phyloP scores from a whole-genome alignment of 2,329 filamentous ascomycete species.

The Thielaviopsis euricoi region DNA sequence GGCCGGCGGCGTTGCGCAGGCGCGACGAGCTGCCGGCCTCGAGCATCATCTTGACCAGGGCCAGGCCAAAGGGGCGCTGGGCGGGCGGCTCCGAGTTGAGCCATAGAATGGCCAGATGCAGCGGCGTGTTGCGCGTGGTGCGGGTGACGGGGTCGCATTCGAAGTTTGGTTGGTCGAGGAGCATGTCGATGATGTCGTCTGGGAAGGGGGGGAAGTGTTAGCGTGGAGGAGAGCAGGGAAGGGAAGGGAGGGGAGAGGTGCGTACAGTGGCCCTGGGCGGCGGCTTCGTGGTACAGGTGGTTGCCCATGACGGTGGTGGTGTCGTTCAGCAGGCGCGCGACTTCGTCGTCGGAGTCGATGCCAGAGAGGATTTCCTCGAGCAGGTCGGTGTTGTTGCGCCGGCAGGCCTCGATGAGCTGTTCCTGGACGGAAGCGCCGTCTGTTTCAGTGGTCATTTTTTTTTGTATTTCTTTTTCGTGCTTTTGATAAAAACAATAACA shows the following conservation, averaged over 20 bases:
- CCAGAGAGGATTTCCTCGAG: slow-evolving; percentile 55
- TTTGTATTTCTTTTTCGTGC: too few species aligned
- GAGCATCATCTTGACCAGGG: slow-evolving; percentile 63
- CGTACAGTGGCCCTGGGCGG: slow-evolving; percentile 70
- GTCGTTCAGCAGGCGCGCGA: slow-evolving; percentile 66
- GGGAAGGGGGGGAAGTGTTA: neutral
- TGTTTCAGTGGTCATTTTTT: slow-evolving; percentile 8
- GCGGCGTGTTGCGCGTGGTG: slow-evolving; percentile 57
- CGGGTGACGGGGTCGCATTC: slow-evolving; percentile 68
- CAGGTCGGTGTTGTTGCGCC: slow-evolving; percentile 79
- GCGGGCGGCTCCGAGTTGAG: slow-evolving; percentile 50
- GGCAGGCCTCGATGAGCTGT: slow-evolving; percentile 80
- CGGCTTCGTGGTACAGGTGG: slow-evolving; percentile 78
- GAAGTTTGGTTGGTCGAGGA: slow-evolving; percentile 70
- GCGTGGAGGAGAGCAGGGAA: neutral
- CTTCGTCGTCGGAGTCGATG: slow-evolving; percentile 44
- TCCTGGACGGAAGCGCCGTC: slow-evolving; percentile 77
- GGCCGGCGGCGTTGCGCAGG: slow-evolving; percentile 52
- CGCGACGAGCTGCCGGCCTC: slow-evolving; percentile 53
- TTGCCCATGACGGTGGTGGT: slow-evolving; percentile 77
- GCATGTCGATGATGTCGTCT: slow-evolving; percentile 64
- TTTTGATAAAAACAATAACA: too few species aligned
- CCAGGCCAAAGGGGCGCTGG: slow-evolving; percentile 47
- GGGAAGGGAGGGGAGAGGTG: slow-evolving; percentile 13
- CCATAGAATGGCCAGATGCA: slow-evolving; percentile 65